A percentile compares a stretch with the other conserved stretches of the same genome.
Evolutionary conservation across 345 rosid genomes (phyloP).

Genomic region (Erysimum cheiranthoides): DNA sequence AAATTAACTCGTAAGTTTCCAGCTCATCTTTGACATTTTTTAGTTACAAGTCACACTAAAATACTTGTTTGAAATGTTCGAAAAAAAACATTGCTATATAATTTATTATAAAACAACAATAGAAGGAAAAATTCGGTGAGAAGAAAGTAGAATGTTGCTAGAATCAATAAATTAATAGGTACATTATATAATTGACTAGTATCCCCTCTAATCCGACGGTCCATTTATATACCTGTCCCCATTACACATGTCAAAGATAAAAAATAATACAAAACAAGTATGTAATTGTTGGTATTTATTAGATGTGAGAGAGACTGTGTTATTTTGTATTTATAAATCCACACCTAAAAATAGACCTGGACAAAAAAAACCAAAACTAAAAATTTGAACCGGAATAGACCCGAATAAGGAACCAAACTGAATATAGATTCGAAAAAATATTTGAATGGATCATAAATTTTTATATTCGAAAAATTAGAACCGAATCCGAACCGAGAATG

Average conservation of each 20-base stretch:
- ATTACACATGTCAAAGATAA: conserved; percentile 17
- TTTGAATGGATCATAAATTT: no score
- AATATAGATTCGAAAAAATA: no score
- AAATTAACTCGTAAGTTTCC: conserved; percentile 1
- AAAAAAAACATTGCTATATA: not conserved
- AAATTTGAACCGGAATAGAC: no score
- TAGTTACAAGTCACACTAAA: not conserved
- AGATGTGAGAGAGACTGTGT: conserved; percentile 12
- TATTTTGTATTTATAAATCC: not conserved
- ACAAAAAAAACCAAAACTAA: no score
- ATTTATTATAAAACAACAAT: not conserved
- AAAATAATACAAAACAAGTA: not conserved
- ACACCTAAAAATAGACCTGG: not conserved
- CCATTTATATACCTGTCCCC: conserved; percentile 34
- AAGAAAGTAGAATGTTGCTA: conserved; percentile 30
- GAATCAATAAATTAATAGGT: conserved; percentile 3
- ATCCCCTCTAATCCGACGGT: conserved; percentile 33
- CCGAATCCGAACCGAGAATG: no score
- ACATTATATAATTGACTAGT: not conserved
- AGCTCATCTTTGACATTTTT: conserved; percentile 1
- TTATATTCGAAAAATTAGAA: no score
- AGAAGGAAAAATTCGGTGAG: conserved; percentile 7
- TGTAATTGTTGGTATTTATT: conserved; percentile 16
- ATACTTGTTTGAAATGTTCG: not conserved
- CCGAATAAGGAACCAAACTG: no score